These are phyloP conservation scores for Neofusicoccum umdonicola DNA, from an alignment of 2,329 filamentous ascomycete genomes.

Conservation along the genomic window DNA sequence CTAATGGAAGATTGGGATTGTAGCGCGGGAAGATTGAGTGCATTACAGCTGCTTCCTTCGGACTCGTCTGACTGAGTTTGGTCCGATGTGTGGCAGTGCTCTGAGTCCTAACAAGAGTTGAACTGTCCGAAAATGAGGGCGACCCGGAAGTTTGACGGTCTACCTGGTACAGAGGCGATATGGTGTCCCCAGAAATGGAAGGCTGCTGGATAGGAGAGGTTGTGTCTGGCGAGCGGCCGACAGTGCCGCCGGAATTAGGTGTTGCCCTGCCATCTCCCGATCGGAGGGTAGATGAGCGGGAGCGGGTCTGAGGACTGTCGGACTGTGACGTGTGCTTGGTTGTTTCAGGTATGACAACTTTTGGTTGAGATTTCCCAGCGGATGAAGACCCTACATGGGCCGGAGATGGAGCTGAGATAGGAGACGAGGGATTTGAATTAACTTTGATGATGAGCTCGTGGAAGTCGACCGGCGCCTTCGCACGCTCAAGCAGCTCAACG, in stretches of 20 bases:
- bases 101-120: conserved; percentile 38
- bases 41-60: conserved; percentile 38
- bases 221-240: not conserved
- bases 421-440: conserved; percentile 26
- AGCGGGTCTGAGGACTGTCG: not conserved
- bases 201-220: not conserved
- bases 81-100: conserved; percentile 24
- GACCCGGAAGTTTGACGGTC: not conserved
- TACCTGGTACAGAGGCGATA: not conserved
- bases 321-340: not conserved
- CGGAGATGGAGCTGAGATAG: not conserved
- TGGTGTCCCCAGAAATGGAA: not conserved
- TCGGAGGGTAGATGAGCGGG: not conserved
- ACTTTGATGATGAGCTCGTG: conserved; percentile 41
- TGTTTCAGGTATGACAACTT: conserved; percentile 24
- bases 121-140: conserved; percentile 23
- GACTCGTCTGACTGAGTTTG: conserved; percentile 8
- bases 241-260: not conserved
- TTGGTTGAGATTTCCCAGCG: conserved; percentile 22
- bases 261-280: conserved; percentile 7
- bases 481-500: conserved; percentile 30
- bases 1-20: conserved; percentile 64
- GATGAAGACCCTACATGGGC: conserved; percentile 18
- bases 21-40: conserved; percentile 76
- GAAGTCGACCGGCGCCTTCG: conserved; percentile 33